Percentiles rank a stretch among this genome's conserved stretches.
phyloP scores from a whole-genome alignment of 306 rosid genomes.

The Quercus aquifolioides region DNA sequence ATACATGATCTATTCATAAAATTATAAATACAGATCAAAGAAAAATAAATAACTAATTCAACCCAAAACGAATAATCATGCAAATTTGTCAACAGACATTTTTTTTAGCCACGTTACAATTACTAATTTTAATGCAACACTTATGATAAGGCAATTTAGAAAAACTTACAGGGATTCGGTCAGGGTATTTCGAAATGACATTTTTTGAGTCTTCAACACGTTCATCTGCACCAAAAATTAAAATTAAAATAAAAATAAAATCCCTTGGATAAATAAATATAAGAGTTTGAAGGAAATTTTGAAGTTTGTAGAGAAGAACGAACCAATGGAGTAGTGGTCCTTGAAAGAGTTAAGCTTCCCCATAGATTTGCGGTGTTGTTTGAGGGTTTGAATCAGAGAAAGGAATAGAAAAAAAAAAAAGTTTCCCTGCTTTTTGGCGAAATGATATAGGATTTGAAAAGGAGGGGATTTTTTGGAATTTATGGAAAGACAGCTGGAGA shows the following conservation, averaged over 20 bases:
- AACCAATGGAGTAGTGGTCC: slow-evolving; percentile 35
- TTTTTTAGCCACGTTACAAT: neutral
- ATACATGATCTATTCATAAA: neutral
- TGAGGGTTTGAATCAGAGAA: too few species aligned
- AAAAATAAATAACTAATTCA: neutral
- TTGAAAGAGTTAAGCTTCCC: slow-evolving; percentile 38
- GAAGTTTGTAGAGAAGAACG: neutral
- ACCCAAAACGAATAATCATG: neutral
- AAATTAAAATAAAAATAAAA: neutral
- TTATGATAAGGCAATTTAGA: neutral
- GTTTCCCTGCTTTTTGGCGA: neutral
- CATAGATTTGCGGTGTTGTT: slow-evolving; percentile 1
- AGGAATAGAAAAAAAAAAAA: neutral
- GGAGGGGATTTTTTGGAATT: neutral
- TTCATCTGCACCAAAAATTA: slow-evolving; percentile 30
- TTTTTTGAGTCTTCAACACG: slow-evolving; percentile 34
- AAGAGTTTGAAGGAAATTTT: neutral
- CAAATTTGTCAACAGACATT: neutral
- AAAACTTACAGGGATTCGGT: slow-evolving; percentile 36
- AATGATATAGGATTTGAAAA: neutral
- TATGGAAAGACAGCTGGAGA: neutral
- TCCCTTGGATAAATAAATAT: neutral
- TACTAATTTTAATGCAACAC: neutral
- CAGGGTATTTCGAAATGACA: slow-evolving; percentile 41
- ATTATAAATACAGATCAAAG: neutral